phyloP scores from a whole-genome alignment of 352 stramenopile genomes.

The Phytophthora pini region DNA sequence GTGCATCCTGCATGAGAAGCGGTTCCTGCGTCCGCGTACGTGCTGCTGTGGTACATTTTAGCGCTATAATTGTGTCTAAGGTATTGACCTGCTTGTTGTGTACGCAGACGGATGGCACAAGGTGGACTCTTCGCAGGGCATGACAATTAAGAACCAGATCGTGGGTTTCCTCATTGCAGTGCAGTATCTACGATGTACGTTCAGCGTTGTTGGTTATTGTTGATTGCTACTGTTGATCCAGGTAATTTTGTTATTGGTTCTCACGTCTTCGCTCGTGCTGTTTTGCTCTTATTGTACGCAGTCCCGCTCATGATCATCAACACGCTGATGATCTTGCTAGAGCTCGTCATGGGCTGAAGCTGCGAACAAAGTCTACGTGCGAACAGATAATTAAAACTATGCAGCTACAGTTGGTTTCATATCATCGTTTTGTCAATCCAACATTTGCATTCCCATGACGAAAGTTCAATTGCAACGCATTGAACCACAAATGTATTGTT shows the following conservation, averaged over 20 bases:
- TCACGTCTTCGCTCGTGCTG: constrained; percentile 10
- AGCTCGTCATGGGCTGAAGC: constrained; percentile 75
- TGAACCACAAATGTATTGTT: neutral
- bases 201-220: neutral
- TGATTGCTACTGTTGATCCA: neutral
- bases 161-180: constrained; percentile 86
- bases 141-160: constrained; percentile 90
- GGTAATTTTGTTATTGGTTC: neutral
- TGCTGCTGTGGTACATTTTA: constrained; percentile 6
- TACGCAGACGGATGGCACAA: constrained; percentile 83
- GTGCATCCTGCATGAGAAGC: constrained; percentile 89
- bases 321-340: constrained; percentile 79
- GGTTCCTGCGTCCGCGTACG: constrained; percentile 85
- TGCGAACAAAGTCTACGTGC: neutral
- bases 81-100: constrained; percentile 1
- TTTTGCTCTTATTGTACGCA: constrained; percentile 18
- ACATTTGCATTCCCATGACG: no score
- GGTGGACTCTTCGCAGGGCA: constrained; percentile 79
- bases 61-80: neutral
- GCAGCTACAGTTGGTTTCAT: constrained; percentile 9
- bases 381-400: constrained; percentile 17
- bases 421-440: neutral
- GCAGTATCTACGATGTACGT: constrained; percentile 85
- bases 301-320: constrained; percentile 88
- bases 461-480: constrained; percentile 1